Evolutionary conservation across 805 yeast genomes (phyloP), one percentile per base, ranked within the genome.

Genomic region (Candida manassasensis): DNA sequence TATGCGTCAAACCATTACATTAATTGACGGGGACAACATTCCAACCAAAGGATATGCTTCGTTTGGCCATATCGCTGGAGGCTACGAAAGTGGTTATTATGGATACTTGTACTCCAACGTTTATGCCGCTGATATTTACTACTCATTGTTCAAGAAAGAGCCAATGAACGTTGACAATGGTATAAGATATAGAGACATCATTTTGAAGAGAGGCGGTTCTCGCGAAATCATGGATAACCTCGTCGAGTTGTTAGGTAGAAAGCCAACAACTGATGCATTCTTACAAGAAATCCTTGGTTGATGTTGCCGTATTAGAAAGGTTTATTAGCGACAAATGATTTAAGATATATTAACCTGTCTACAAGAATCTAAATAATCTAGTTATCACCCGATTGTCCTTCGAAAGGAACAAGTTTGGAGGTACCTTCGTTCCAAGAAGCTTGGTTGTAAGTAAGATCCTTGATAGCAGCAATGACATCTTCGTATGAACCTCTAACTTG

Each of bases 401-500:
- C 95, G 55, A 90, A 90, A 29, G 80, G 80, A 28, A 73, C 67
- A 49, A 90, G 74, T 37, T 69, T 56, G 48, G 77, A 65, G 37
- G 96, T 88, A 50, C 94, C 96, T 58, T 85, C 86, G 28, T 71
- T 77, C 98, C 98, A 90, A 13, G 85, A 50, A 33, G 61, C 73
- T 44, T 86, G 89, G 35, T 73, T 74, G 58, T 83, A 81, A 37
- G 93, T 81, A 58, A 90, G 77, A 19, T 69, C 73, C 61, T 78
- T 77, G 49, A 90, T 78, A 33, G 97, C 88, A 35, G 69, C 73
- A 38, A 75, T 61, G 47, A 85, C 71, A 13, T 79, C 88, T 36
- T 75, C 81, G 39, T 81, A 73, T 11, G 85, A 67, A 44, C 97
- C 98, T 73, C 98, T 86, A 33, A 89, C 96, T 73, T 90, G 98